phyloP scores from a whole-genome alignment of 1,284 basidiomycete species.

The Meira nashicola region DNA sequence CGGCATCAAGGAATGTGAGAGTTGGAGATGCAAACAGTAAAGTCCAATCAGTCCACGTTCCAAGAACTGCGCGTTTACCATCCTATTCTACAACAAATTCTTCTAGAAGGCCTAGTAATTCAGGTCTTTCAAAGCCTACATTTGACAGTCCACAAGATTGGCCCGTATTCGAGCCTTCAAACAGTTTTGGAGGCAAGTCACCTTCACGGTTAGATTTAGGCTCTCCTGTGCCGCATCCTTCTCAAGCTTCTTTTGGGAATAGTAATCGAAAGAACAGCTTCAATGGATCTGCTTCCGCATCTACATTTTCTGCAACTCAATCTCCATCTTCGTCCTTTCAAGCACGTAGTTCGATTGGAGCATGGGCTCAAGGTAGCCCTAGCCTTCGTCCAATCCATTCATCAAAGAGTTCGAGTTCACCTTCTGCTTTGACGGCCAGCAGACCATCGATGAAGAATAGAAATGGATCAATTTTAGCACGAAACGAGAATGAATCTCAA shows the following conservation, averaged over 20 bases:
- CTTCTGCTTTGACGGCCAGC: not conserved
- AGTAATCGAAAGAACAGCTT: not conserved
- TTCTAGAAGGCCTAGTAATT: not conserved
- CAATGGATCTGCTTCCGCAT: not conserved
- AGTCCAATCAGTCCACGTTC: constrained; percentile 37
- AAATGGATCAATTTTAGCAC: no score
- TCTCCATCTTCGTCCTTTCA: not conserved
- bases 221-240: not conserved
- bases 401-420: not conserved
- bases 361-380: constrained; percentile 6
- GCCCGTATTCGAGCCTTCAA: not conserved
- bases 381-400: not conserved
- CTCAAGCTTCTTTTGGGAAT: not conserved
- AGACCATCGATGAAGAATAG: not conserved
- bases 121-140: not conserved
- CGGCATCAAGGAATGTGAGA: constrained; percentile 5
- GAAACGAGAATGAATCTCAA: not conserved
- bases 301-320: not conserved
- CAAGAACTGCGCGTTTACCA: constrained; percentile 23
- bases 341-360: not conserved
- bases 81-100: constrained; percentile 15
- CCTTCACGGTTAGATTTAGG: constrained; percentile 1
- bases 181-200: constrained; percentile 1
- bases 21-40: constrained; percentile 35
- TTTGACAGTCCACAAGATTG: constrained; percentile 4